Conservation (phyloP, 202 grass and related monocot species). For the Setaria italica region DNA sequence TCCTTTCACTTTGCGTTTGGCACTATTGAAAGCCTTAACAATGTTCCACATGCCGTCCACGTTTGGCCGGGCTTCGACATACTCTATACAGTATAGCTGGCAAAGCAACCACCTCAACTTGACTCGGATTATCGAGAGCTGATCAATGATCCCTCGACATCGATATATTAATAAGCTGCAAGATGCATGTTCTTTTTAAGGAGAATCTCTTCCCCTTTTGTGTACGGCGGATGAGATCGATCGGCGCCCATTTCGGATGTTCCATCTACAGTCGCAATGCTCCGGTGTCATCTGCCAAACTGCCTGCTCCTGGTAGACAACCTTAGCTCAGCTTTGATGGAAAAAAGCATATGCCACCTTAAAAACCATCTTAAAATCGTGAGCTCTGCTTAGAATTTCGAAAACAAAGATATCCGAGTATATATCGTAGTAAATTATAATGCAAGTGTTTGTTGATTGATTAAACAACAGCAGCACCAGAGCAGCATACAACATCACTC, state of each 20-base stretch:
- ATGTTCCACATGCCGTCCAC: too few relatives aligned
- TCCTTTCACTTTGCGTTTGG: too few relatives aligned
- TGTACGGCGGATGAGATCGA: too few relatives aligned
- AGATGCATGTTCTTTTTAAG: background rate
- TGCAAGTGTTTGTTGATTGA: background rate
- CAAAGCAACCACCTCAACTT: background rate
- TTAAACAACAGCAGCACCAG: background rate
- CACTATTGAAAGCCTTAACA: too few relatives aligned
- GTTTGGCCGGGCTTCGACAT: too few relatives aligned
- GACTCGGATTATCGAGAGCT: too few relatives aligned
- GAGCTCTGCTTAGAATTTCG: background rate
- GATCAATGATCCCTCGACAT: background rate
- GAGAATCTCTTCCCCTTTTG: background rate
- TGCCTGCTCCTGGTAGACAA: background rate
- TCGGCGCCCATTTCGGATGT: background rate
- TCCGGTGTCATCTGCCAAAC: background rate
- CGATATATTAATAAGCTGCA: background rate
- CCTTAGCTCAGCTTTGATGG: background rate
- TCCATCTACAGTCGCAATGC: background rate
- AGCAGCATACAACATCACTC: too few relatives aligned
- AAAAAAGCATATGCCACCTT: too few relatives aligned
- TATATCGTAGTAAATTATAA: background rate
- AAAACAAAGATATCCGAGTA: background rate
- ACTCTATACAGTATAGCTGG: background rate
- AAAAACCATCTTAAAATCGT: background rate